Percentiles rank a stretch among this genome's conserved stretches.
Evolutionary conservation across 768 basidiomycete species (phyloP).

Genomic region (Tylopilus felleus): DNA sequence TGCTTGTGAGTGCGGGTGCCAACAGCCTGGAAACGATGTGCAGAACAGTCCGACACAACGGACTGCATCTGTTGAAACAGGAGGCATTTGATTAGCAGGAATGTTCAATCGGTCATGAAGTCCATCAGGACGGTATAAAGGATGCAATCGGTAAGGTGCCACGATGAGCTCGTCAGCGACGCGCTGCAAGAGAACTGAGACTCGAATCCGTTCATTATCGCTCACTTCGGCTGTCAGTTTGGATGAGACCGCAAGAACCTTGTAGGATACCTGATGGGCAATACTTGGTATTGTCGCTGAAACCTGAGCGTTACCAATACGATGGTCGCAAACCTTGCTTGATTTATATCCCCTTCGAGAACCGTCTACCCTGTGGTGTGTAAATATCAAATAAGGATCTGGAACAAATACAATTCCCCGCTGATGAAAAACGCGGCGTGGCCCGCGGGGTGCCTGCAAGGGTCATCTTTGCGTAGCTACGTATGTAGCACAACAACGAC

Average conservation of each 20-base stretch:
- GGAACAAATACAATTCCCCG: neutral
- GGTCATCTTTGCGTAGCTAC: neutral
- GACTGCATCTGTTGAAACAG: conserved; percentile 13
- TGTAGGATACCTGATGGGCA: neutral
- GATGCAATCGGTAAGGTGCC: neutral
- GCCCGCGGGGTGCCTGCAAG: neutral
- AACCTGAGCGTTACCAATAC: conserved; percentile 15
- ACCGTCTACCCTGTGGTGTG: neutral
- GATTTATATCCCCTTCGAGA: conserved; percentile 2
- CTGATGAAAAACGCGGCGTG: neutral
- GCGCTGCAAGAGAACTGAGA: neutral
- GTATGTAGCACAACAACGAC: neutral
- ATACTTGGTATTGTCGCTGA: conserved; percentile 3
- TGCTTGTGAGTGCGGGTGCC: neutral
- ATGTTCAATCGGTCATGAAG: neutral
- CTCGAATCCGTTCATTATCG: neutral
- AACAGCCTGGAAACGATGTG: neutral
- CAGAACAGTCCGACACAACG: neutral
- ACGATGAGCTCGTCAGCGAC: neutral
- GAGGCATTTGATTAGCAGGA: neutral
- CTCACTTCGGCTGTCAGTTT: neutral
- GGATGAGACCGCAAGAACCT: neutral
- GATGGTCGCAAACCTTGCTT: neutral
- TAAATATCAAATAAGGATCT: neutral
- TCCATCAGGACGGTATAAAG: neutral